phyloP scores from a whole-genome alignment of 2,329 filamentous ascomycete species.

The Sclerotiophoma versabilis region DNA sequence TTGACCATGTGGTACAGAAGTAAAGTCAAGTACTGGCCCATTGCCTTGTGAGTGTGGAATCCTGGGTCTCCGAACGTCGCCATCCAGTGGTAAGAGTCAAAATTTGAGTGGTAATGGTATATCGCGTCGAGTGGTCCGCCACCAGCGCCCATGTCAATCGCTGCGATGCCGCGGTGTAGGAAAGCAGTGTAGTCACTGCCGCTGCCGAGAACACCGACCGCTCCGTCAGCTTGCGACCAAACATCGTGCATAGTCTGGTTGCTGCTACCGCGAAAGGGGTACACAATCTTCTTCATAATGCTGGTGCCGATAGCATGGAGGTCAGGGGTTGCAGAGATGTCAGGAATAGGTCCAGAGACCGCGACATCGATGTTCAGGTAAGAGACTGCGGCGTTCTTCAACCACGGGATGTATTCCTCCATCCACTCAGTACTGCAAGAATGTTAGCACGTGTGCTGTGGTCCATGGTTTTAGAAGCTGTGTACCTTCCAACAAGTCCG shows the following conservation, averaged over 20 bases:
- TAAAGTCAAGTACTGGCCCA: slow-evolving; percentile 57
- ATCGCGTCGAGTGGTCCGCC: slow-evolving; percentile 50
- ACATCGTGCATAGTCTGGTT: slow-evolving; percentile 56
- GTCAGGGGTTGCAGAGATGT: slow-evolving; percentile 50
- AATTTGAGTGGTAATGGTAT: slow-evolving; percentile 58
- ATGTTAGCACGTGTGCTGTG: slow-evolving; percentile 1
- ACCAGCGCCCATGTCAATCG: slow-evolving; percentile 54
- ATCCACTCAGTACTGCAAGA: slow-evolving; percentile 56
- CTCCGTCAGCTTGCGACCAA: slow-evolving; percentile 48
- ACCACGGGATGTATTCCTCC: slow-evolving; percentile 58
- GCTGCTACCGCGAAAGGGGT: slow-evolving; percentile 47
- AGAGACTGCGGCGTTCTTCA: slow-evolving; percentile 53
- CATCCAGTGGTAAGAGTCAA: slow-evolving; percentile 62
- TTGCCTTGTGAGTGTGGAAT: slow-evolving; percentile 58
- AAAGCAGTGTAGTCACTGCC: slow-evolving; percentile 59
- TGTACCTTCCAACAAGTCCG: slow-evolving; percentile 45
- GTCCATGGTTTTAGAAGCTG: not conserved
- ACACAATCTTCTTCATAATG: slow-evolving; percentile 53
- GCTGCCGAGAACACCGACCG: slow-evolving; percentile 54
- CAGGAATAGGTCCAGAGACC: slow-evolving; percentile 53
- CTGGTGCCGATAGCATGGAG: slow-evolving; percentile 47
- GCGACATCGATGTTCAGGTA: slow-evolving; percentile 63
- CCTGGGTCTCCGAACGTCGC: slow-evolving; percentile 59
- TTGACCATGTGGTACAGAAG: slow-evolving; percentile 52
- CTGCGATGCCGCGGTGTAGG: slow-evolving; percentile 53